Conservation (phyloP, 768 basidiomycete genomes). For the Leccinum variicolor region DNA sequence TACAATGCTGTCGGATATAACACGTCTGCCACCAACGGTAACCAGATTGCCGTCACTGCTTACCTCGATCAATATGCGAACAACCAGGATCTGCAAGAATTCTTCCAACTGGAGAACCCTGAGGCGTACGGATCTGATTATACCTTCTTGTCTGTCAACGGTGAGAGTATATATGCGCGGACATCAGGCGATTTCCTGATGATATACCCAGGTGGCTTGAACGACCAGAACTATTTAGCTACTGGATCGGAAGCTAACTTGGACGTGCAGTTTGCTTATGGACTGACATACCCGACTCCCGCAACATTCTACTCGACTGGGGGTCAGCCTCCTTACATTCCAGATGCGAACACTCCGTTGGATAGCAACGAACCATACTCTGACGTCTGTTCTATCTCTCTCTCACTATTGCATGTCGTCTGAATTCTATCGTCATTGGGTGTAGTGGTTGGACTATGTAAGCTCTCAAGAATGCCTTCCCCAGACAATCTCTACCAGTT, state of each 20-base stretch:
- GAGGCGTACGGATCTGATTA: slow-evolving; percentile 51
- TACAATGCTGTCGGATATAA: slow-evolving; percentile 51
- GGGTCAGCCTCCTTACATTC: slow-evolving; percentile 57
- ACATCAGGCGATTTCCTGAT: slow-evolving; percentile 5
- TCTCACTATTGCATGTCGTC: neutral
- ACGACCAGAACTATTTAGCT: slow-evolving; percentile 49
- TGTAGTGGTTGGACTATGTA: slow-evolving; percentile 61
- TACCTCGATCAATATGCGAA: slow-evolving; percentile 56
- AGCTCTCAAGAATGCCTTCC: slow-evolving; percentile 43
- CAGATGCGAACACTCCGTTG: slow-evolving; percentile 38
- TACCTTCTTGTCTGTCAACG: slow-evolving; percentile 52
- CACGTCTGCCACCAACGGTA: slow-evolving; percentile 41
- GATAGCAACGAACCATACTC: slow-evolving; percentile 50
- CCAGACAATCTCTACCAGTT: slow-evolving; percentile 67
- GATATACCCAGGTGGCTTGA: slow-evolving; percentile 47
- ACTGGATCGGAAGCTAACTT: slow-evolving; percentile 67
- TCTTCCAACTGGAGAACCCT: slow-evolving; percentile 48
- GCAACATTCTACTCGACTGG: slow-evolving; percentile 60
- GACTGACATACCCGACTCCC: slow-evolving; percentile 61
- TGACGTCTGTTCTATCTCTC: slow-evolving; percentile 36
- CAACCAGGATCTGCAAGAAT: slow-evolving; percentile 46
- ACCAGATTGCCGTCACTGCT: slow-evolving; percentile 53
- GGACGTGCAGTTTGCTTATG: slow-evolving; percentile 66
- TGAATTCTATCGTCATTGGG: slow-evolving; percentile 7
- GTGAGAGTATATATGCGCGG: slow-evolving; percentile 29